Conservation (phyloP, 768 basidiomycete species). For the Tricholoma bakamatsutake region DNA sequence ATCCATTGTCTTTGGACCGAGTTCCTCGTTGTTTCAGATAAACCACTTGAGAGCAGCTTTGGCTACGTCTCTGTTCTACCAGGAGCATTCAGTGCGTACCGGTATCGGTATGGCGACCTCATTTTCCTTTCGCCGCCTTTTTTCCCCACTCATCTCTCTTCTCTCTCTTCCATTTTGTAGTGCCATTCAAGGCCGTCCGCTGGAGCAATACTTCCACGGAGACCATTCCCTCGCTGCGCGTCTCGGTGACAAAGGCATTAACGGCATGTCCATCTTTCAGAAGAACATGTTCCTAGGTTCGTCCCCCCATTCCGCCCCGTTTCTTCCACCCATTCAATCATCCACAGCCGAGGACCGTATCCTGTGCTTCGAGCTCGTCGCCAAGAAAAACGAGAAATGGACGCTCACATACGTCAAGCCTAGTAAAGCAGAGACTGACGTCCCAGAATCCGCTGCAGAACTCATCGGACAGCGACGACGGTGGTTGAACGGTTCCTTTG, state of each 20-base stretch:
- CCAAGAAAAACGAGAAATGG: constrained; percentile 85
- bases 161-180: constrained; percentile 36
- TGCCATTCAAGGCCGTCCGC: constrained; percentile 84
- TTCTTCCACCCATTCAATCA: not conserved
- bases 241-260: constrained; percentile 87
- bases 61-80: constrained; percentile 95
- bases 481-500: constrained; percentile 96
- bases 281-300: constrained; percentile 68
- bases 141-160: not conserved
- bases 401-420: constrained; percentile 88
- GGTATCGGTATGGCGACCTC: constrained; percentile 32
- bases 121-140: not conserved
- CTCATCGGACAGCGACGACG: constrained; percentile 93
- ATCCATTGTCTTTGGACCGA: not conserved
- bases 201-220: constrained; percentile 83
- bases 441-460: constrained; percentile 86
- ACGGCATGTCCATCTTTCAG: constrained; percentile 96
- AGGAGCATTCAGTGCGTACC: constrained; percentile 95
- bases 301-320: constrained; percentile 7
- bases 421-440: constrained; percentile 92
- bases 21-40: constrained; percentile 63
- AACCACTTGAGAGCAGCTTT: constrained; percentile 92
- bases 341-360: constrained; percentile 84
- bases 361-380: constrained; percentile 94
- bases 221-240: constrained; percentile 88